Percentiles rank a stretch among this genome's conserved stretches.
These are phyloP conservation scores for Sphagnum fallax DNA, from an alignment of 228 moss, liverwort and hornwort genomes.

Conservation along the genomic window DNA sequence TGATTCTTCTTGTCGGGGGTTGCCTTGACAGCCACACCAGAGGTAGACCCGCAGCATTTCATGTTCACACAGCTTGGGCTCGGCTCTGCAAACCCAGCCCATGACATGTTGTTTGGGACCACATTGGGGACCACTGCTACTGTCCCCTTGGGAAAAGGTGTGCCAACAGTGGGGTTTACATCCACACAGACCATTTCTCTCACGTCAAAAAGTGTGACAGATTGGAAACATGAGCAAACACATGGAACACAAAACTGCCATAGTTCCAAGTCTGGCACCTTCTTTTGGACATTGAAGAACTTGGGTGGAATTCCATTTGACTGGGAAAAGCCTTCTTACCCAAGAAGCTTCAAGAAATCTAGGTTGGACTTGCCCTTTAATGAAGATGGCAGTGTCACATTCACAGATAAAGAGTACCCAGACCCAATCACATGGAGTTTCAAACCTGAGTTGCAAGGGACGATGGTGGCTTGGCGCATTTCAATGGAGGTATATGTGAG, in stretches of 20 bases:
- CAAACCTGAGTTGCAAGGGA: background rate
- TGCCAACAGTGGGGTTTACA: too few species aligned
- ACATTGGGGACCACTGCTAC: too few species aligned
- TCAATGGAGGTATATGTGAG: slow-evolving; percentile 1
- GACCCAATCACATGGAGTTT: slow-evolving; percentile 1
- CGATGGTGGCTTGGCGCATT: background rate
- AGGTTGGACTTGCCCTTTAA: slow-evolving; percentile 1
- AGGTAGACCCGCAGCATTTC: too few species aligned
- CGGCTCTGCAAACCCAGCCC: too few species aligned
- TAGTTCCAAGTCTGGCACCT: background rate
- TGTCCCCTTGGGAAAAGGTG: too few species aligned
- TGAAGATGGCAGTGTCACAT: slow-evolving; percentile 2
- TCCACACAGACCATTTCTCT: too few species aligned
- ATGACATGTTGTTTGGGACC: too few species aligned
- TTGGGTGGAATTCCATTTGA: slow-evolving; percentile 5
- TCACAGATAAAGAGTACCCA: slow-evolving; percentile 6
- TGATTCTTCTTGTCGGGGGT: too few species aligned
- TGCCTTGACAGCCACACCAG: too few species aligned
- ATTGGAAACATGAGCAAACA: slow-evolving; percentile 5
- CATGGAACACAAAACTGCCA: background rate
- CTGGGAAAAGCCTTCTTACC: slow-evolving; percentile 1
- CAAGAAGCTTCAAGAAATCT: background rate
- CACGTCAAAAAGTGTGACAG: background rate
- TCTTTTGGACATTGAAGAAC: background rate
- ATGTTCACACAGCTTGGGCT: too few species aligned